phyloP scores from a whole-genome alignment of 225 moss, liverwort and hornwort genomes.

The Pseudisothecium myosuroides region DNA sequence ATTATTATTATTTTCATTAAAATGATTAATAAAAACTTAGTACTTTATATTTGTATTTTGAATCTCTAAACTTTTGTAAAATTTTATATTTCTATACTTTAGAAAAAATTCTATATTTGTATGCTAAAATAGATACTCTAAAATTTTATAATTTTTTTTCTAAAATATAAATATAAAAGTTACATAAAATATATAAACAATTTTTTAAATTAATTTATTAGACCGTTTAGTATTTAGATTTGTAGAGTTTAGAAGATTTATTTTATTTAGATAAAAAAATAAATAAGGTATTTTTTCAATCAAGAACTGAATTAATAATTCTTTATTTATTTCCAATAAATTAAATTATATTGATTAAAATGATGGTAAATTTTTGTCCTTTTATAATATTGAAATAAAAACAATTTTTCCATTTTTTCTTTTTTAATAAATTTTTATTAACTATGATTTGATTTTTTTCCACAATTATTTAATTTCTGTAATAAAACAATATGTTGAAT shows the following conservation, averaged over 20 bases:
- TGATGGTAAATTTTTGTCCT: neutral
- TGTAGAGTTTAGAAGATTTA: neutral
- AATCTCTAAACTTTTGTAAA: no score
- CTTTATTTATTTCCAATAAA: neutral
- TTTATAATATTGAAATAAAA: neutral
- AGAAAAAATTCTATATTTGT: no score
- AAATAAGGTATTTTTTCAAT: neutral
- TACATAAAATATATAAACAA: no score
- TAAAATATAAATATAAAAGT: neutral
- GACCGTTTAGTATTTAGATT: no score
- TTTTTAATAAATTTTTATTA: neutral
- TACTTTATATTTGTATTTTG: neutral
- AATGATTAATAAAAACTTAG: rapidly evolving
- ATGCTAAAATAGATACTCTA: no score
- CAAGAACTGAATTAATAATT: no score
- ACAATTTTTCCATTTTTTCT: rapidly evolving
- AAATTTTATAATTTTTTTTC: no score
- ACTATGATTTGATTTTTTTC: neutral
- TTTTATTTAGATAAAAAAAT: no score
- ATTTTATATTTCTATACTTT: no score
- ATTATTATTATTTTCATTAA: no score
- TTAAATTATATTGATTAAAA: no score
- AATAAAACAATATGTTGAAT: neutral
- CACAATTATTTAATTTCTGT: neutral
- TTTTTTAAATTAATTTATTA: neutral